These are phyloP conservation scores for Solanum clarkiae DNA, from an alignment of 257 asterid species.

Conservation along the genomic window DNA sequence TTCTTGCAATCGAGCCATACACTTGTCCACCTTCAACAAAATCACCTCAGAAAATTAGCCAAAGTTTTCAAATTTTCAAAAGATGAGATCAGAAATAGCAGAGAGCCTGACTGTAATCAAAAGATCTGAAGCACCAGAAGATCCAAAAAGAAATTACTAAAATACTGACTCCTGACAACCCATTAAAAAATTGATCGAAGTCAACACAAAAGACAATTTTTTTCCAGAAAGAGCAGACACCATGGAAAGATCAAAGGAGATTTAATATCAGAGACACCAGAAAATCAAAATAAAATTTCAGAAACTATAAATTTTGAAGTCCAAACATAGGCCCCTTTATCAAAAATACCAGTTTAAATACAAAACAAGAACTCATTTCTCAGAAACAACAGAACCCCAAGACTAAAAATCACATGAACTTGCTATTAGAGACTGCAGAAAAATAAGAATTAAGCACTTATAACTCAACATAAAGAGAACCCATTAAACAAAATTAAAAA, in stretches of 20 bases:
- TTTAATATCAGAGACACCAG: neutral
- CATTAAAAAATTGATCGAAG: neutral
- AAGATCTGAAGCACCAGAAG: neutral
- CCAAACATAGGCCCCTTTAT: neutral
- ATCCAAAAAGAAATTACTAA: neutral
- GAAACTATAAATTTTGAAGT: neutral
- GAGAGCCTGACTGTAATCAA: neutral
- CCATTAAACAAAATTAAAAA: neutral
- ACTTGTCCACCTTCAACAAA: conserved; percentile 61
- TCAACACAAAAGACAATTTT: neutral
- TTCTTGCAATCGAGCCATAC: conserved; percentile 89
- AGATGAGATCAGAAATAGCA: neutral
- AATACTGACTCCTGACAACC: neutral
- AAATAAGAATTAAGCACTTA: neutral
- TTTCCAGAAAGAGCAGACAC: neutral
- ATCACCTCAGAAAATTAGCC: neutral
- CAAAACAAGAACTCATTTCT: neutral
- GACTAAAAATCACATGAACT: neutral
- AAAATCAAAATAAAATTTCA: neutral
- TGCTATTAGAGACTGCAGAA: neutral
- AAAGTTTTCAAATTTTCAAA: neutral
- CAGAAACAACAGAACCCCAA: neutral
- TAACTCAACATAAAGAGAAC: neutral
- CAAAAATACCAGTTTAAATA: neutral
- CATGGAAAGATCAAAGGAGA: neutral